These are phyloP conservation scores for Emmonsiellopsis sp. DNA, from an alignment of 2,329 filamentous ascomycete genomes.

Conservation along the genomic window DNA sequence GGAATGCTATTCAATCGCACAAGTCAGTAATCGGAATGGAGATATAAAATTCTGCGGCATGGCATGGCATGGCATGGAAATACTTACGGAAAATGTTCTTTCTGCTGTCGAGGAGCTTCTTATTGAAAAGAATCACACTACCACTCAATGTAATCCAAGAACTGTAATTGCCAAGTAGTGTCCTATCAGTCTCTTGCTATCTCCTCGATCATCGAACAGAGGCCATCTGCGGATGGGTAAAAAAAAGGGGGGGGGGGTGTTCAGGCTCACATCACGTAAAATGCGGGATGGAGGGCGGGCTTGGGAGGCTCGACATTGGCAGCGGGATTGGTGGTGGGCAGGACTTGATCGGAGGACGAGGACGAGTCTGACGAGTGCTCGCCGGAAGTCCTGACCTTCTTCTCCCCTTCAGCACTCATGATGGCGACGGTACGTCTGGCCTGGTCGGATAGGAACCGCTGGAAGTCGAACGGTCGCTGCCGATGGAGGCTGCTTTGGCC, in stretches of 20 bases:
- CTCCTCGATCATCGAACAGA: not conserved
- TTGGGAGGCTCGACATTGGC: constrained; percentile 63
- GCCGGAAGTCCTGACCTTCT: constrained; percentile 77
- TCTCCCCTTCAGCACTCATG: constrained; percentile 55
- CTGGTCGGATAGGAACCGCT: constrained; percentile 37
- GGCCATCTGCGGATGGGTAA: not conserved
- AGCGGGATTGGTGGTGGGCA: constrained; percentile 73
- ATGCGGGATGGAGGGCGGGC: constrained; percentile 62
- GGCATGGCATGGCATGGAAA: not conserved
- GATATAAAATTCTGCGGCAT: not conserved
- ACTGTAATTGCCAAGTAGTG: constrained; percentile 38
- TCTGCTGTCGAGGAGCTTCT: constrained; percentile 84
- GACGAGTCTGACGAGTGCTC: constrained; percentile 41
- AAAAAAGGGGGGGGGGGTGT: not conserved
- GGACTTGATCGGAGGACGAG: constrained; percentile 36
- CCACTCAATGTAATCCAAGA: constrained; percentile 89
- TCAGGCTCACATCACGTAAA: constrained; percentile 62
- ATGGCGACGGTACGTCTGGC: constrained; percentile 35
- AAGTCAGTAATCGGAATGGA: not conserved
- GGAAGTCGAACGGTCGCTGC: constrained; percentile 41
- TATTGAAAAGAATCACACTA: constrained; percentile 97
- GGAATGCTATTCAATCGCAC: constrained; percentile 31
- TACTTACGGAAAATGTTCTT: constrained; percentile 60
- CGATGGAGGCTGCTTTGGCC: constrained; percentile 29
- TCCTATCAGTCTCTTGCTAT: not conserved